These are phyloP conservation scores for Pseudogymnoascus sp. DNA, from an alignment of 2,329 filamentous ascomycete genomes.

Conservation along the genomic window DNA sequence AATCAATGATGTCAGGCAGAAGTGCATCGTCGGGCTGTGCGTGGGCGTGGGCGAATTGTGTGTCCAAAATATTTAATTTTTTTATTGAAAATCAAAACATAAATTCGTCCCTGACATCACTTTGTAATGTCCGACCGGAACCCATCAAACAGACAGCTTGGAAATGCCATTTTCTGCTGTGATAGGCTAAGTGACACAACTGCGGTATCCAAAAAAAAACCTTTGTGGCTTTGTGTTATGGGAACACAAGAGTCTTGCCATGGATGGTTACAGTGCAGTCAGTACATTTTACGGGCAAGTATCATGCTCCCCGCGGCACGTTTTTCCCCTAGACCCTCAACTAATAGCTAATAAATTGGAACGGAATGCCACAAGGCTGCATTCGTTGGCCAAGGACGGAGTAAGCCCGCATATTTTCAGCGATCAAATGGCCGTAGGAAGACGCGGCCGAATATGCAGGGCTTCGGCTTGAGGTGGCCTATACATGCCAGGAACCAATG, in stretches of 20 bases:
- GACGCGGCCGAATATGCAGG: not conserved
- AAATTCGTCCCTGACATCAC: conserved; percentile 5
- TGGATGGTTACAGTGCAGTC: not conserved
- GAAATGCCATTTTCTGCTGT: not conserved
- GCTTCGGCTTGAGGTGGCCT: not conserved
- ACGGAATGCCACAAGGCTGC: conserved; percentile 9
- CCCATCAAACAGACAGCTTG: not conserved
- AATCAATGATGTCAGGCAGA: conserved; percentile 35
- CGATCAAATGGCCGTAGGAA: not conserved
- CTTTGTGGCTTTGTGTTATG: conserved; percentile 10
- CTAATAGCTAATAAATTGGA: conserved; percentile 3
- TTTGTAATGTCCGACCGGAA: not conserved
- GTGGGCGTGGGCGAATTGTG: conserved; percentile 40
- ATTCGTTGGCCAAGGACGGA: conserved; percentile 2
- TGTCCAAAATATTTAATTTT: conserved; percentile 17
- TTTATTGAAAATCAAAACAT: not conserved
- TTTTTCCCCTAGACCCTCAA: not conserved
- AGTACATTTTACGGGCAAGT: not conserved
- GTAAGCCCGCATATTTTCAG: conserved; percentile 4
- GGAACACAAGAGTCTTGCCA: not conserved
- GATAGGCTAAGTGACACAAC: not conserved
- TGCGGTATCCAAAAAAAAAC: conserved; percentile 7
- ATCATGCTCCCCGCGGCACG: conserved; percentile 1
- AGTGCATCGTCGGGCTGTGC: conserved; percentile 35
- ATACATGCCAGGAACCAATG: conserved; percentile 9